Conservation (phyloP, 331 rosid species). For the Telfairia occidentalis region DNA sequence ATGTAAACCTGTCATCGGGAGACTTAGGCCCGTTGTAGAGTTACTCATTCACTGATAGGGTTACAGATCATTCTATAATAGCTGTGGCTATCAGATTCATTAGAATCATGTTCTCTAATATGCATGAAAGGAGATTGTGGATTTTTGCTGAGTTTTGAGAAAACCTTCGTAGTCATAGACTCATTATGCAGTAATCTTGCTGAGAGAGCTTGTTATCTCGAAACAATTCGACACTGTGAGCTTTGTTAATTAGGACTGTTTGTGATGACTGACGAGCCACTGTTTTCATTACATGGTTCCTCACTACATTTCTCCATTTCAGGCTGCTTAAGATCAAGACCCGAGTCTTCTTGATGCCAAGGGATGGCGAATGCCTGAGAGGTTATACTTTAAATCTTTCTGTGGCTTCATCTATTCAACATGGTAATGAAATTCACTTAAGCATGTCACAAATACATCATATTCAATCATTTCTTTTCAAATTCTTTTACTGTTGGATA, state of each 20-base stretch:
- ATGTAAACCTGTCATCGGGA: not conserved
- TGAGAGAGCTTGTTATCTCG: not conserved
- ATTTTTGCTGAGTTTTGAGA: not conserved
- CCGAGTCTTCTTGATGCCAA: slow-evolving; percentile 38
- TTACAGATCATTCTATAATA: not conserved
- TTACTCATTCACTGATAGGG: not conserved
- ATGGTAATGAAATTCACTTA: not conserved
- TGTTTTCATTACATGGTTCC: slow-evolving; percentile 30
- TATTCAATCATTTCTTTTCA: not conserved
- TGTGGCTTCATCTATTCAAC: not conserved
- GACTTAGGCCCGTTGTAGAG: not conserved
- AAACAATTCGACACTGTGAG: not conserved
- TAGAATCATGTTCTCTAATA: not conserved
- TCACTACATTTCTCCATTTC: slow-evolving; percentile 35
- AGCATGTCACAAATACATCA: not conserved
- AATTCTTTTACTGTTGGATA: slow-evolving; percentile 5
- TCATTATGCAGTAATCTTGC: not conserved
- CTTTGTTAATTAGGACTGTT: slow-evolving; percentile 16
- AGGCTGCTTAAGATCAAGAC: slow-evolving; percentile 35
- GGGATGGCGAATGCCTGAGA: slow-evolving; percentile 14
- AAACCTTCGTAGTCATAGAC: not conserved
- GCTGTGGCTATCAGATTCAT: not conserved
- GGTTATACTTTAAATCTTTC: not conserved
- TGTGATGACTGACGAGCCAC: slow-evolving; percentile 24
- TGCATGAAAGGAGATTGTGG: not conserved